Evolutionary conservation across 2,329 filamentous ascomycete species (phyloP).

Genomic region (Neonectria punicea): DNA sequence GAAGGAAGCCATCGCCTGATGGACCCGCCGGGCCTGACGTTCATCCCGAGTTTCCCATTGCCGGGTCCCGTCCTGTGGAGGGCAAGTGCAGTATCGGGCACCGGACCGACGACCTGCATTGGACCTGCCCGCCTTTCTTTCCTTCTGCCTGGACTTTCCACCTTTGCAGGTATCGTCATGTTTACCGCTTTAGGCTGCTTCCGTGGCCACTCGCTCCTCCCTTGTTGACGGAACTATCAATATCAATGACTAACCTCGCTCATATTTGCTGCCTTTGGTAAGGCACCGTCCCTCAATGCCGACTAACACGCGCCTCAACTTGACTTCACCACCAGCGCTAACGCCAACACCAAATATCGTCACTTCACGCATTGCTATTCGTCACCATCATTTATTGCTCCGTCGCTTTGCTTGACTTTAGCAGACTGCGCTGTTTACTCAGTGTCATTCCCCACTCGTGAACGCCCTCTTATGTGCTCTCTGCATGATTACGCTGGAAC

Average conservation of each 20-base stretch:
- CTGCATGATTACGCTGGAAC: neutral
- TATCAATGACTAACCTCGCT: neutral
- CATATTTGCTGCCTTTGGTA: neutral
- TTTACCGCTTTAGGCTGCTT: neutral
- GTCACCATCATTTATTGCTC: neutral
- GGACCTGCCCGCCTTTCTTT: neutral
- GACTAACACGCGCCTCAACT: conserved; percentile 1
- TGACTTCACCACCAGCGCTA: conserved; percentile 6
- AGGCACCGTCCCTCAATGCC: neutral
- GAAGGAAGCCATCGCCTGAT: neutral
- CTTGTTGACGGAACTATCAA: neutral
- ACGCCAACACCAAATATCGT: neutral
- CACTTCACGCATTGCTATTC: neutral
- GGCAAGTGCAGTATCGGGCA: neutral
- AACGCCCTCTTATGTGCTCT: neutral
- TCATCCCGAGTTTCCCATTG: neutral
- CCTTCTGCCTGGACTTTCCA: neutral
- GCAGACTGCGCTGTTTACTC: neutral
- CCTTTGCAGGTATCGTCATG: neutral
- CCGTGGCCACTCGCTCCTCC: neutral
- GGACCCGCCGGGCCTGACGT: neutral
- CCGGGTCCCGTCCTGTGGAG: neutral
- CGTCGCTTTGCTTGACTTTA: neutral
- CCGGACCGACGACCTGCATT: too few relatives aligned
- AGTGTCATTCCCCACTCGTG: neutral